These are phyloP conservation scores for Dentipellis fragilis DNA, from an alignment of 768 basidiomycete species.

Conservation along the genomic window DNA sequence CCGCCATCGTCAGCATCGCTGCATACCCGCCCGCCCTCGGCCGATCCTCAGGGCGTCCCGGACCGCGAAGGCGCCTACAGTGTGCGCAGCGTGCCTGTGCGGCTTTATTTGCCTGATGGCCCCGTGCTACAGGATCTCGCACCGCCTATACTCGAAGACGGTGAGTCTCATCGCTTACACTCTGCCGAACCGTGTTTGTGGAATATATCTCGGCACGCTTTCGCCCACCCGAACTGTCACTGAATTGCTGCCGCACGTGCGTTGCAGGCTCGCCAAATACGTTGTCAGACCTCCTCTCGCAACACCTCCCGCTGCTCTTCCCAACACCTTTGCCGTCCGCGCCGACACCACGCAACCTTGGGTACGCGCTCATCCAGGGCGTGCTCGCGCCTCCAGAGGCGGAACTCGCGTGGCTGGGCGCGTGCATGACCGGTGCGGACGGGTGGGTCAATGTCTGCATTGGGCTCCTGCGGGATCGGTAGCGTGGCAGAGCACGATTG, in stretches of 20 bases:
- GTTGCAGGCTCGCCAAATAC: conserved; percentile 60
- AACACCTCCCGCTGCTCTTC: conserved; percentile 75
- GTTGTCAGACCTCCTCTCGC: conserved; percentile 54
- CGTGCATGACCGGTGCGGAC: conserved; percentile 85
- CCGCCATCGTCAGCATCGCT: conserved; percentile 45
- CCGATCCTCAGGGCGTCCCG: conserved; percentile 36
- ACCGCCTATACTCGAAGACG: conserved; percentile 68
- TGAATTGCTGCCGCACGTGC: conserved; percentile 6
- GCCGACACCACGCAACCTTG: conserved; percentile 35
- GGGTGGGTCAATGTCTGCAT: conserved; percentile 92
- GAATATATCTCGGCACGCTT: too few relatives aligned
- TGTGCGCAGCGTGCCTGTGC: conserved; percentile 80
- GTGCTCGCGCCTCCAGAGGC: conserved; percentile 73
- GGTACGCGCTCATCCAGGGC: conserved; percentile 79
- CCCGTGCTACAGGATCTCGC: conserved; percentile 88
- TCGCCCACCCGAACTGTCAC: not conserved
- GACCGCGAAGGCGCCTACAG: conserved; percentile 82
- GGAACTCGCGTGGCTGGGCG: conserved; percentile 91
- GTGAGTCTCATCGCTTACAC: conserved; percentile 30
- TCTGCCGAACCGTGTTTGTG: not conserved
- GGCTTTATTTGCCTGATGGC: conserved; percentile 84
- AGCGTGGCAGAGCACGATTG: too few relatives aligned
- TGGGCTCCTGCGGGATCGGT: conserved; percentile 28
- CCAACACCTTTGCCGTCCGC: conserved; percentile 28
- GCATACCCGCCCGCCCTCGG: conserved; percentile 55